A percentile compares a stretch with the other conserved stretches of the same genome.
phyloP scores from a whole-genome alignment of 495 filamentous ascomycete genomes.

The Durotheca rogersii region DNA sequence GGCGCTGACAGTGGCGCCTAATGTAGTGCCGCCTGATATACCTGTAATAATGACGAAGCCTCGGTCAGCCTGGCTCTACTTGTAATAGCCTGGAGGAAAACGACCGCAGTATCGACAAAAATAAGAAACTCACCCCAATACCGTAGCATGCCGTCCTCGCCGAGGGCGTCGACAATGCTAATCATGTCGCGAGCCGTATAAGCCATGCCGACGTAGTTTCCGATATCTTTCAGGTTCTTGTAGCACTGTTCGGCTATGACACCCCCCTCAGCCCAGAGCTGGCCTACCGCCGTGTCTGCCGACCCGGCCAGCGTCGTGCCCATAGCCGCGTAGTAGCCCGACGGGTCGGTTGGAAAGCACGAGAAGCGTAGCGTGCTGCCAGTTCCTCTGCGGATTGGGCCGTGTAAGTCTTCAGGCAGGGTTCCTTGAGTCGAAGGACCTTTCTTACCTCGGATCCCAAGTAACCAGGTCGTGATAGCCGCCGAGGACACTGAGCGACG shows the following conservation, averaged over 20 bases:
- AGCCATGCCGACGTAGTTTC: slow-evolving; percentile 22
- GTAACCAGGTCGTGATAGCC: slow-evolving; percentile 44
- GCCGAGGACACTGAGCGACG: slow-evolving; percentile 30
- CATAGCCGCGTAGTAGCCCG: slow-evolving; percentile 1
- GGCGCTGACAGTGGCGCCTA: slow-evolving; percentile 44
- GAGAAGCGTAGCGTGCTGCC: slow-evolving; percentile 19
- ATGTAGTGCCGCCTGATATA: slow-evolving; percentile 45
- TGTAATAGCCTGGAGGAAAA: too few relatives aligned
- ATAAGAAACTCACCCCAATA: slow-evolving; percentile 45
- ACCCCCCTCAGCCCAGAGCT: slow-evolving; percentile 13
- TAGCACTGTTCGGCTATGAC: slow-evolving; percentile 14
- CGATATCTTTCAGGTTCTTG: slow-evolving; percentile 8
- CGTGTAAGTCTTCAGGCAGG: too few relatives aligned
- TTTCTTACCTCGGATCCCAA: slow-evolving; percentile 41
- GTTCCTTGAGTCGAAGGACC: too few relatives aligned
- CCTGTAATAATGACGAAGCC: slow-evolving; percentile 24
- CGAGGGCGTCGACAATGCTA: slow-evolving; percentile 45
- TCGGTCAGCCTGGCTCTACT: slow-evolving; percentile 11
- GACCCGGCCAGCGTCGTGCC: slow-evolving; percentile 4
- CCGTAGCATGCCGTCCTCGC: slow-evolving; percentile 46
- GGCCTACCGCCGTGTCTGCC: slow-evolving; percentile 11
- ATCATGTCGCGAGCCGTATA: slow-evolving; percentile 48
- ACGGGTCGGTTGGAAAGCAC: slow-evolving; percentile 16
- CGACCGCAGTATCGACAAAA: too few relatives aligned
- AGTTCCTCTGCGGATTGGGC: slow-evolving; percentile 18